Conservation (phyloP, 805 yeast species). For the Candida tibetensis region DNA sequence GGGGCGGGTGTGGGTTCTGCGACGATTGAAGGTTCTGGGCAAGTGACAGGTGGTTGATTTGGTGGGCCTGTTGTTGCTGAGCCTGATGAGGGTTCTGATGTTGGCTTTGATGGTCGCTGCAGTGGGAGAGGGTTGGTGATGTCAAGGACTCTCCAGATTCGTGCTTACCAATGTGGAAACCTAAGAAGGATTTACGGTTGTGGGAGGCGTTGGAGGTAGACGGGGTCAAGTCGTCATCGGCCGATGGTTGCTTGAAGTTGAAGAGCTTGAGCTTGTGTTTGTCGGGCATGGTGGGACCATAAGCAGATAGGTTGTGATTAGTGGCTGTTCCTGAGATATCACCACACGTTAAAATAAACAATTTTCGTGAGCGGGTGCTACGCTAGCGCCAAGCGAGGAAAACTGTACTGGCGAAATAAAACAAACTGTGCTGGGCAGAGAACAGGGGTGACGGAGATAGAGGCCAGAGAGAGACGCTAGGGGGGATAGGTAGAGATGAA, state of each 20-base stretch:
- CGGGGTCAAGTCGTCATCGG: conserved; percentile 22
- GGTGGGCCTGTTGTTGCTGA: conserved; percentile 5
- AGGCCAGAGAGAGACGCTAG: too few species aligned
- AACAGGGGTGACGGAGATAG: too few species aligned
- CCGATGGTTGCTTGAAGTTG: conserved; percentile 28
- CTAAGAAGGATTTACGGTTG: conserved; percentile 30
- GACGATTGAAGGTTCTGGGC: too few species aligned
- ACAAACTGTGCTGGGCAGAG: too few species aligned
- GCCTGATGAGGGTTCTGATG: conserved; percentile 5
- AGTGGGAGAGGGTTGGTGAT: conserved; percentile 35
- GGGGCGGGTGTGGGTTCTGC: not conserved
- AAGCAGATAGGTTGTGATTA: not conserved
- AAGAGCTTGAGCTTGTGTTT: conserved; percentile 42
- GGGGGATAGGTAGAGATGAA: too few species aligned
- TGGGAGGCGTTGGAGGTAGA: conserved; percentile 32
- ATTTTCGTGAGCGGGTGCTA: too few species aligned
- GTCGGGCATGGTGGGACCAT: conserved; percentile 35
- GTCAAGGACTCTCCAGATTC: conserved; percentile 37
- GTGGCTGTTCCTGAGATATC: not conserved
- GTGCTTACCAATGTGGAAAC: conserved; percentile 42
- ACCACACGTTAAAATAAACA: too few species aligned
- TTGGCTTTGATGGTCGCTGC: conserved; percentile 22
- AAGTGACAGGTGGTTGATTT: conserved; percentile 5
- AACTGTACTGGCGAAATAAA: too few species aligned
- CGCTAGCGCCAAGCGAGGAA: too few species aligned